A percentile compares a stretch with the other conserved stretches of the same genome.
phyloP scores from a whole-genome alignment of 257 asterid genomes.

The Catharanthus roseus region DNA sequence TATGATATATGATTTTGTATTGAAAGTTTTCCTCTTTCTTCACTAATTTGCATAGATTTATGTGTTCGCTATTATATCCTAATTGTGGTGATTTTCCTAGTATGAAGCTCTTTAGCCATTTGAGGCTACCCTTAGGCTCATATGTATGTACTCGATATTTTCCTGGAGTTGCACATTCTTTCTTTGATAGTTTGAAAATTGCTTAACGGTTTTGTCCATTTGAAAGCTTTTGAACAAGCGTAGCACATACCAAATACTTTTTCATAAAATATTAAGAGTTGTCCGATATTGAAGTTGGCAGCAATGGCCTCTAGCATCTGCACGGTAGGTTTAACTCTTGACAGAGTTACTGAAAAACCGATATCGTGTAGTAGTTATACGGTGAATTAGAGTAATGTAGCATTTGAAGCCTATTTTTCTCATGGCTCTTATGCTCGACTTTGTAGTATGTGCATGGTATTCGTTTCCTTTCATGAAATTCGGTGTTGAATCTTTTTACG shows the following conservation, averaged over 20 bases:
- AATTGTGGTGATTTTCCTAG: neutral
- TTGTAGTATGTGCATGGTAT: too few relatives aligned
- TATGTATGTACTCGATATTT: neutral
- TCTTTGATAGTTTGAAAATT: neutral
- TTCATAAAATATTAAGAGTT: constrained; percentile 60
- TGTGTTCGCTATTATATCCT: too few relatives aligned
- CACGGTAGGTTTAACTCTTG: constrained; percentile 41
- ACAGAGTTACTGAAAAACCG: neutral
- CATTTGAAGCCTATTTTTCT: neutral
- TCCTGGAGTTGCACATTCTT: neutral
- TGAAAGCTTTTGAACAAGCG: too few relatives aligned
- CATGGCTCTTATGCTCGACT: too few relatives aligned
- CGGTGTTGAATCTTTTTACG: neutral
- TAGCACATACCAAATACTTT: too few relatives aligned
- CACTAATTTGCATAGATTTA: neutral
- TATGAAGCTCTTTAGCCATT: neutral
- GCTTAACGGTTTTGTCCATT: too few relatives aligned
- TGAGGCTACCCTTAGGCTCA: neutral
- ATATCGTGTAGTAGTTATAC: neutral
- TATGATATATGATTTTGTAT: constrained; percentile 4
- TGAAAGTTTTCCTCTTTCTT: neutral
- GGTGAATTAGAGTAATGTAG: neutral
- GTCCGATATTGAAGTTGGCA: constrained; percentile 92
- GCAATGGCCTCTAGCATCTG: constrained; percentile 68
- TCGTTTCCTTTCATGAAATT: neutral